Evolutionary conservation across 345 rosid species (phyloP), one percentile per base, ranked within the genome.

Genomic region (Turnera subulata): DNA sequence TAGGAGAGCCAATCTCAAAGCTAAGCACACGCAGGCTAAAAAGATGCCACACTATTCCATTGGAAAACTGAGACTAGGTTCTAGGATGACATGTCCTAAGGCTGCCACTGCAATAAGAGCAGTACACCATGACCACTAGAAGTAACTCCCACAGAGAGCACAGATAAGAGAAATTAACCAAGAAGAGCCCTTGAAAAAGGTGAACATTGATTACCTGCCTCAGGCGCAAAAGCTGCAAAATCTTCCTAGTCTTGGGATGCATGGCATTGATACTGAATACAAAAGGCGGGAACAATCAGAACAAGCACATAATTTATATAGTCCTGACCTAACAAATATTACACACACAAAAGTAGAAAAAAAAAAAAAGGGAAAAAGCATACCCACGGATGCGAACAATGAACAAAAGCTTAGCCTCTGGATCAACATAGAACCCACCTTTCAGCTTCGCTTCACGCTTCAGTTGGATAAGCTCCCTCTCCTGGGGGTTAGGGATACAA

Each of bases 131-230:
- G n/a, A n/a, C n/a, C n/a, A n/a, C n/a, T n/a, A n/a, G n/a, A n/a
- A n/a, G n/a, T n/a, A n/a, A n/a, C n/a, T n/a, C n/a, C n/a, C n/a
- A n/a, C n/a, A n/a, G n/a, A n/a, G n/a, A n/a, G n/a, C n/a, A n/a
- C n/a, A n/a, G n/a, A n/a, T n/a, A n/a, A n/a, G n/a, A n/a, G n/a
- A n/a, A n/a, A n/a, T n/a, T n/a, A n/a, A n/a, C n/a, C n/a, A n/a
- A n/a, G n/a, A n/a, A n/a, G n/a, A n/a, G n/a, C n/a, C n/a, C n/a
- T n/a, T n/a, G n/a, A n/a, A n/a, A n/a, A n/a, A n/a, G n/a, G n/a
- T n/a, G n/a, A n/a, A n/a, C n/a, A n/a, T n/a, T n/a, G n/a, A 56
- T 19, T 38, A 91, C 96, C 96, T 92, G 98, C 80, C 95, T 79
- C 78, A 92, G 47, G 59, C 96, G 93, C 62, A 92, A 66, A 22